These are phyloP conservation scores for Acrocalymma vagum DNA, from an alignment of 2,329 filamentous ascomycete genomes.

Conservation along the genomic window DNA sequence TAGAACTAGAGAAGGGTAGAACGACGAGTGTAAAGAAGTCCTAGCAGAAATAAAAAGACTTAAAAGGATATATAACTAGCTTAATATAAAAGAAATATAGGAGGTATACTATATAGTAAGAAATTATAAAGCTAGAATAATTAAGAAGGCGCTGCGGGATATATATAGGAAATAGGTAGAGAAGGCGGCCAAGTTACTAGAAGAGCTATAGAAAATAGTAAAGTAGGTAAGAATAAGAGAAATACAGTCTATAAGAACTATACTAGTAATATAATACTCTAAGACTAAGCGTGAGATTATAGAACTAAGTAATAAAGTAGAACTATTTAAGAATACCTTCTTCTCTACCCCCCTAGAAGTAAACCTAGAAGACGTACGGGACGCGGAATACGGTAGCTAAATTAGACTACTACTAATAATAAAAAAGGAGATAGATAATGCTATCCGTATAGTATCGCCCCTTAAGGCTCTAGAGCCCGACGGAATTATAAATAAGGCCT, in stretches of 20 bases:
- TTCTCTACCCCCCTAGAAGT: constrained; percentile 23
- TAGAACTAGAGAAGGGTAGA: constrained; percentile 13
- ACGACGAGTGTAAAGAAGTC: constrained; percentile 13
- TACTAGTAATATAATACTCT: constrained; percentile 17
- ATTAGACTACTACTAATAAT: constrained; percentile 25
- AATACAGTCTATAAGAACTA: constrained; percentile 9
- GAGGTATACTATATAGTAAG: constrained; percentile 21
- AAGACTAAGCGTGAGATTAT: constrained; percentile 9
- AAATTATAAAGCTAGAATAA: constrained; percentile 32
- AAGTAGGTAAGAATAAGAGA: constrained; percentile 34
- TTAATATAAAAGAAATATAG: constrained; percentile 12
- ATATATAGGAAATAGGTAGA: constrained; percentile 29
- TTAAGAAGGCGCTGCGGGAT: constrained; percentile 23
- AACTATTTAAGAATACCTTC: constrained; percentile 21
- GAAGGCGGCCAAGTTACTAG: constrained; percentile 22
- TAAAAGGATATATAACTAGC: constrained; percentile 12
- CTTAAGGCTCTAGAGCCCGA: constrained; percentile 32
- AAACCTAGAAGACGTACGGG: constrained; percentile 21
- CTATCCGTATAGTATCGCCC: constrained; percentile 21
- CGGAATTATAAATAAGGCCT: constrained; percentile 22
- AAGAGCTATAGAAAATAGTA: constrained; percentile 28
- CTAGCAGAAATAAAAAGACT: constrained; percentile 19
- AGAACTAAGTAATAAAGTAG: constrained; percentile 18
- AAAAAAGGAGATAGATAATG: constrained; percentile 23
- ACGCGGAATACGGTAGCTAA: constrained; percentile 20